Base-by-base conservation (phyloP, 192 early-diverging fungal species). In the Irineochytrium annulatum region DNA sequence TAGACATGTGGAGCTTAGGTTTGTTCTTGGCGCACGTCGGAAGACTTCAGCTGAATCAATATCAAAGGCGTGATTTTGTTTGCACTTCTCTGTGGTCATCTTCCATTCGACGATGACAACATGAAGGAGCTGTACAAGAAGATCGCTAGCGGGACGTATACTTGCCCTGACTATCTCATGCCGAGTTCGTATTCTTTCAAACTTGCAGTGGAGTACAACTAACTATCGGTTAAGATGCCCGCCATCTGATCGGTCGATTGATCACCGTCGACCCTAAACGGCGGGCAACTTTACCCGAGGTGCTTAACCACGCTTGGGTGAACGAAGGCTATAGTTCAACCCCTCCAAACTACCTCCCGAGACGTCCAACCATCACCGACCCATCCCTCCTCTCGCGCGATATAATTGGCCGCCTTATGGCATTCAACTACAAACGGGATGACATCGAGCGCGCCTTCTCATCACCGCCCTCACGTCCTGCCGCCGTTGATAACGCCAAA, bases 31-130 rank as follows among this genome's bases (percentile, higher is more conserved):
- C 8, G 37, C n/a, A n/a, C n/a, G 11, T 41, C n/a, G n/a, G n/a
- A 41, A 8, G 37, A 41, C 8, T 41, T 13, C 11, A 13, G 37
- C n/a, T 41, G 37, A 8, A 13, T 8, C 8, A 8, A 41, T 41
- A n/a, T 41, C n/a, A n/a, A 8, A 41, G 37, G 46, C 46, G 91
- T 97, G 8, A 94, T 98, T 66, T 75, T 98, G 22, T 98, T 94
- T 65, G 95, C 96, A 28, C 85, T 98, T 80, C 84, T 93, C 24
- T 92, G 90, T 49, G 95, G 95, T 5, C 86, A 91, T 41, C 80
- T 98, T 30, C 97, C 97, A 0, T 99, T 99, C 65, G 97, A 99
- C 62, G 97, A 95, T 62, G 93, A 99, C 68, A 93, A 97, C 62
- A 88, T 99, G 39, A 79, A 78, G 59, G 77, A 82, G 52, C 79